Evolutionary conservation across 345 rosid species (phyloP).

Genomic region (Hypericum perforatum): DNA sequence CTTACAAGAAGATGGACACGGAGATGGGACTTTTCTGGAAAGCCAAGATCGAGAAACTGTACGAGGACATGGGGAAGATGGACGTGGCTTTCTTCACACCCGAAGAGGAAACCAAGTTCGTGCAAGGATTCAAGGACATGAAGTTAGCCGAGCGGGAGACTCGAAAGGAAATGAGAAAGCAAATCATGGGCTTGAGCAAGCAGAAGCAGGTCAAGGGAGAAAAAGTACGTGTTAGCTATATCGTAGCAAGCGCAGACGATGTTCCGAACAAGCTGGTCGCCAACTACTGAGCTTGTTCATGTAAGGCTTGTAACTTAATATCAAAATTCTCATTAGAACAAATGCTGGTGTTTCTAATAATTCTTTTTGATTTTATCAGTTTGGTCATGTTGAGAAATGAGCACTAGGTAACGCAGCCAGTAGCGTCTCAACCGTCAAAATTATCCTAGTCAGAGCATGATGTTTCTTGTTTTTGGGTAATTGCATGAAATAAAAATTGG

Average conservation of each 20-base stretch:
- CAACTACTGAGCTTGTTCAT: conserved; percentile 3
- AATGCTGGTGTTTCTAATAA: background rate
- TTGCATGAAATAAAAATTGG: too few relatives aligned
- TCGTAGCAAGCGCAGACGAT: conserved; percentile 7
- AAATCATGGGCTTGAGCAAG: conserved; percentile 24
- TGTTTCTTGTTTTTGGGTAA: too few relatives aligned
- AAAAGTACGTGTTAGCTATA: conserved; percentile 6
- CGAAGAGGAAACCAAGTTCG: conserved; percentile 68
- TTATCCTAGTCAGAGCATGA: too few relatives aligned
- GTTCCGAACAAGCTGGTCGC: conserved; percentile 13
- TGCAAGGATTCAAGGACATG: conserved; percentile 66
- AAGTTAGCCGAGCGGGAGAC: conserved; percentile 52
- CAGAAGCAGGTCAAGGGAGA: conserved; percentile 14
- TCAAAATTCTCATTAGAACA: background rate
- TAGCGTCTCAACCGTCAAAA: too few relatives aligned
- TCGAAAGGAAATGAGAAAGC: conserved; percentile 58
- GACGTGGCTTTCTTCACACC: conserved; percentile 65
- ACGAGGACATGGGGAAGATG: conserved; percentile 72
- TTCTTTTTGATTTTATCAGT: too few relatives aligned
- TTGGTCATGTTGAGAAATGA: too few relatives aligned
- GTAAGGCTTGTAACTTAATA: background rate
- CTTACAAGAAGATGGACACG: conserved; percentile 90
- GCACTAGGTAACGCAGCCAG: too few relatives aligned
- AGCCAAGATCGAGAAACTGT: conserved; percentile 76
- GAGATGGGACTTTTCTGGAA: conserved; percentile 90